Evolutionary conservation across 1,284 basidiomycete genomes (phyloP), one percentile per base, ranked within the genome.

Genomic region (Ceratobasidium sp.): DNA sequence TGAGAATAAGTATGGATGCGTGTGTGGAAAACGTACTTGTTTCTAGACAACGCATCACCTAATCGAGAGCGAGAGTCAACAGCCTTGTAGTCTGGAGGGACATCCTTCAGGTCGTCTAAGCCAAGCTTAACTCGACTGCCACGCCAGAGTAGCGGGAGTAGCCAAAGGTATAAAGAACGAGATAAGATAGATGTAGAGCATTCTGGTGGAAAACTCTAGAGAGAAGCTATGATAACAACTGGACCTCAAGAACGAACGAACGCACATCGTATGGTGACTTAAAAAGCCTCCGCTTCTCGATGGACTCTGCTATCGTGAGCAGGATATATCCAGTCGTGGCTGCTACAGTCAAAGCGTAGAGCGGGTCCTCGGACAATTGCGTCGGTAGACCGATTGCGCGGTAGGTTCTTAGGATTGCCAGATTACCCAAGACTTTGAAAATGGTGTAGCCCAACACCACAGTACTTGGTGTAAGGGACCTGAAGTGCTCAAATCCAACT

Each of bases 241-340:
- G 12, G 26, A 52, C 9, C 5, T n/a, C 17, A 38, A 67, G n/a
- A 26, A 9, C 20, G 20, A 17, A 33, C 28, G 46, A 20, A 67
- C 65, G 5, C 23, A 67, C 65, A 17, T 48, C 26, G 15, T 67
- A 67, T 26, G 65, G 44, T 9, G 65, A n/a, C 13, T 67, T 67
- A 15, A 67, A n/a, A 15, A 67, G 65, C 23, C 65, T 42, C 28
- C 65, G 65, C 46, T 67, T 67, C 65, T 67, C 65, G 23, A 52
- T 67, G 5, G 48, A 26, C 23, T 67, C 65, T 42, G 48, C 46
- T 42, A 67, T n/a, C 28, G 46, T 38, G 15, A 67, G 23, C 46
- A 67, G 65, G 26, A 26, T 15, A 38, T 67, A 67, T 12, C 23
- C 65, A 46, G 40, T 12, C 40, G 42, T 42, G 9, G 61, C 40